Percentiles rank a stretch among this genome's conserved stretches.
Evolutionary conservation across 1,284 basidiomycete species (phyloP).

Genomic region (Marasmius tenuissimus): DNA sequence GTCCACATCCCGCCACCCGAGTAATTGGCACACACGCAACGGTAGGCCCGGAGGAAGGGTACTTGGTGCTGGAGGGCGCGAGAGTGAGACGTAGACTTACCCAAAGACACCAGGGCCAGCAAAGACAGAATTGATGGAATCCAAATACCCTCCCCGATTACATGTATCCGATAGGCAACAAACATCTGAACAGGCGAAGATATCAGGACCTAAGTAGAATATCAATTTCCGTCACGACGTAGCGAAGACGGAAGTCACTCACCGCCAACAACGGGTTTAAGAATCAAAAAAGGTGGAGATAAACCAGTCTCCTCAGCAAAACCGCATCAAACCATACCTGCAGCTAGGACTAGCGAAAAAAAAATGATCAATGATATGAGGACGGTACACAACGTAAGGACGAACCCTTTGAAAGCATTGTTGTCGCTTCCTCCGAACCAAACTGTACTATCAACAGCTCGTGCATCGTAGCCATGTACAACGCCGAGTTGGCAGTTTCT

Average conservation of each 20-base stretch:
- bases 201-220: conserved; percentile 28
- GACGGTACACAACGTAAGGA: neutral
- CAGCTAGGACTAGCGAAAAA: neutral
- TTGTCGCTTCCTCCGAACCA: conserved; percentile 23
- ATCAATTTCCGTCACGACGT: neutral
- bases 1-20: conserved; percentile 48
- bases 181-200: conserved; percentile 54
- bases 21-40: neutral
- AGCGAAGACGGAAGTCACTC: neutral
- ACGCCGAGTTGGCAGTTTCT: conserved; percentile 44
- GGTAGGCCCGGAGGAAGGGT: neutral
- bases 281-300: neutral
- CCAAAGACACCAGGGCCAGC: conserved; percentile 37
- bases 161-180: conserved; percentile 49
- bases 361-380: neutral
- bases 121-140: conserved; percentile 35
- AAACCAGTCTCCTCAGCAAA: neutral
- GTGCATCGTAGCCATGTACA: conserved; percentile 44
- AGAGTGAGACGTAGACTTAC: conserved; percentile 21
- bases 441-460: conserved; percentile 43
- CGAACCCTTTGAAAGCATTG: conserved; percentile 4
- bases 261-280: conserved; percentile 21
- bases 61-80: neutral
- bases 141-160: conserved; percentile 39
- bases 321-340: neutral